Percentiles rank a stretch among this genome's conserved stretches.
phyloP scores from a whole-genome alignment of 2,329 filamentous ascomycete genomes.

The Stagonosporopsis cucurbitacearum region DNA sequence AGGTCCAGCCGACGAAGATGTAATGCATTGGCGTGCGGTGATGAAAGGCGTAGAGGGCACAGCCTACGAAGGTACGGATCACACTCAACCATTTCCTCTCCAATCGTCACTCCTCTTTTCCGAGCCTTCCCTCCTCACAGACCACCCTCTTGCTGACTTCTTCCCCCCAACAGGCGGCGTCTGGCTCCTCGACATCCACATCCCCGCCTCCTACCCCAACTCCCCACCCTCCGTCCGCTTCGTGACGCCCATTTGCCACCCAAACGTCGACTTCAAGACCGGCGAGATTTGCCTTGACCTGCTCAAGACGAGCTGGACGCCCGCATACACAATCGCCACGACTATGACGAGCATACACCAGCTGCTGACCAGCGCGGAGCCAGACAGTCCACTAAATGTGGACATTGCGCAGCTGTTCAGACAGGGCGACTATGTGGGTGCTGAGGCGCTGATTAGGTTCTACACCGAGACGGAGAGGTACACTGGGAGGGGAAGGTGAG shows the following conservation, averaged over 20 bases:
- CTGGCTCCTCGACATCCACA: constrained; percentile 80
- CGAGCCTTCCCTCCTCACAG: neutral
- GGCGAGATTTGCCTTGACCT: constrained; percentile 96
- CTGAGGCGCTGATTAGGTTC: constrained; percentile 73
- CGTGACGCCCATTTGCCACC: constrained; percentile 59
- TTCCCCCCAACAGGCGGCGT: constrained; percentile 68
- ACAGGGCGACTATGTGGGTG: constrained; percentile 71
- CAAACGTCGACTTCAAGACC: constrained; percentile 59
- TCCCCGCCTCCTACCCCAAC: constrained; percentile 81
- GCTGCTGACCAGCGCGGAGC: constrained; percentile 71
- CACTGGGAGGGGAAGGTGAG: constrained; percentile 20
- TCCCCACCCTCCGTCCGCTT: constrained; percentile 80
- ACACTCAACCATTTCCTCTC: no score
- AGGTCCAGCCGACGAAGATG: constrained; percentile 63
- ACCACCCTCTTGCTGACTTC: neutral
- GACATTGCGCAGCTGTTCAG: constrained; percentile 76
- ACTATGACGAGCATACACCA: constrained; percentile 75
- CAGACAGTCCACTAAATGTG: constrained; percentile 78
- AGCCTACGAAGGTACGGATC: constrained; percentile 63
- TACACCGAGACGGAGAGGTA: constrained; percentile 67
- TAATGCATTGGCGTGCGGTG: constrained; percentile 66
- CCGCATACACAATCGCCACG: constrained; percentile 80
- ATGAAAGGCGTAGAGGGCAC: constrained; percentile 65
- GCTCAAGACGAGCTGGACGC: constrained; percentile 78
- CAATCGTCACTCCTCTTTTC: neutral